These are phyloP conservation scores for Jatropha curcas DNA, from an alignment of 345 rosid genomes.

Conservation along the genomic window DNA sequence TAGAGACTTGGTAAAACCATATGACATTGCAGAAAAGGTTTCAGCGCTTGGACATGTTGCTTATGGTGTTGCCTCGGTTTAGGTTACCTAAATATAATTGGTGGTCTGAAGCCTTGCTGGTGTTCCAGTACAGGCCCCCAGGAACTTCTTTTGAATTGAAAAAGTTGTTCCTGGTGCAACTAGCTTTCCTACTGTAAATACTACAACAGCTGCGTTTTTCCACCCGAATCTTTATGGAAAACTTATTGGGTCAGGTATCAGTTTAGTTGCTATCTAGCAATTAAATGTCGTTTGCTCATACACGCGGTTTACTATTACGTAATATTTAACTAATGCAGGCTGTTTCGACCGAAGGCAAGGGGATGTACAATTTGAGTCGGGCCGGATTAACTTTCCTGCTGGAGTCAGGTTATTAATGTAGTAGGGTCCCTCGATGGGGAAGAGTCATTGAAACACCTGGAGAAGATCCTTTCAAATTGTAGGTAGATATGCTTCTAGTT, in stretches of 20 bases:
- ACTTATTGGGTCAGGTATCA: slow-evolving; percentile 40
- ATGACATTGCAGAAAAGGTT: slow-evolving; percentile 42
- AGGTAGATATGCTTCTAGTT: slow-evolving; percentile 39
- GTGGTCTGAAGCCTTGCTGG: slow-evolving; percentile 60
- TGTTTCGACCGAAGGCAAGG: slow-evolving; percentile 54
- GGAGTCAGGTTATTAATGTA: slow-evolving; percentile 50
- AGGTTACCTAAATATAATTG: slow-evolving; percentile 45
- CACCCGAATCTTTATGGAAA: slow-evolving; percentile 44
- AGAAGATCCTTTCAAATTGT: slow-evolving; percentile 47
- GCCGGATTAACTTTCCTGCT: slow-evolving; percentile 44
- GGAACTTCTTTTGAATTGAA: slow-evolving; percentile 39
- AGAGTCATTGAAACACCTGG: slow-evolving; percentile 44
- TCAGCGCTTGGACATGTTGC: slow-evolving; percentile 29
- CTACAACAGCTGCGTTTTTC: slow-evolving; percentile 39
- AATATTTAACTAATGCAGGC: slow-evolving; percentile 25
- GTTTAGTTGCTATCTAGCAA: too few relatives aligned
- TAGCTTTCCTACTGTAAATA: slow-evolving; percentile 47
- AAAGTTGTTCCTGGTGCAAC: slow-evolving; percentile 37
- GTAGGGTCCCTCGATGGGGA: slow-evolving; percentile 54
- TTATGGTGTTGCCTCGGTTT: slow-evolving; percentile 27
- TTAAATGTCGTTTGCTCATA: too few relatives aligned
- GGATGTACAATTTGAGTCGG: slow-evolving; percentile 52
- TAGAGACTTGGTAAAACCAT: slow-evolving; percentile 31
- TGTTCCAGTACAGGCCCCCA: slow-evolving; percentile 38
- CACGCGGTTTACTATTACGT: too few relatives aligned